Base-by-base conservation (phyloP, 371 early-diverging fungal genomes). In the Mucor velutinosus region DNA sequence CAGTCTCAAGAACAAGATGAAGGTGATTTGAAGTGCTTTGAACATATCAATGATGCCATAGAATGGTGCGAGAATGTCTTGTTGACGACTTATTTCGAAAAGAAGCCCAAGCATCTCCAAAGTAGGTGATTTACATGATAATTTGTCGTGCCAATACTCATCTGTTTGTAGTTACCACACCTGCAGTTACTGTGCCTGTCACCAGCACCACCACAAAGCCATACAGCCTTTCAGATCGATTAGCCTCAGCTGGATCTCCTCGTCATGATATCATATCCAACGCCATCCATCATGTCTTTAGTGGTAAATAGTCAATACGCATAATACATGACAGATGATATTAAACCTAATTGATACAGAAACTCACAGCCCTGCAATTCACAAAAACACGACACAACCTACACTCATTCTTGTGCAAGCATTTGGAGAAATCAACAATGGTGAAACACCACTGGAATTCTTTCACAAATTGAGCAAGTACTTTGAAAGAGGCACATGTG, bases 21-120 rank as follows among this genome's bases (percentile, higher is more conserved):
- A 45, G 77, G 71, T 5, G 81, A 70, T 67, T 81, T 92, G 25
- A 89, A 93, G 62, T 86, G 87, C 47, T 97, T 96, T 78, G 88
- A 87, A 8, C 87, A 86, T 15, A 75, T 94, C 10, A 94, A 96
- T 73, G 91, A 91, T 63, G 93, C 96, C 0, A 81, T 98, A 14
- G 98, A 98, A 80, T 97, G 95, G 91, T 96, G 96, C 66, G 98
- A 98, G 74, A 98, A 98, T 76, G 78, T 84, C 32, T 72, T 97
- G 29, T 75, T 98, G 49, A 84, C 86, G 61, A 85, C 84, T 25
- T 93, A 89, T 68, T 95, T 94, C 69, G 70, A 70, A 43, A 76
- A 78, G 25, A 70, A 73, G 14, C 62, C 79, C 7, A 75, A 72
- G 10, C 70, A 73, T 56, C n/a, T 71, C 17, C 66, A 68, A 57